A percentile compares a stretch with the other conserved stretches of the same genome.
These are phyloP conservation scores for Saccharomycopsis guyanensis DNA, from an alignment of 805 yeast genomes.

Conservation along the genomic window DNA sequence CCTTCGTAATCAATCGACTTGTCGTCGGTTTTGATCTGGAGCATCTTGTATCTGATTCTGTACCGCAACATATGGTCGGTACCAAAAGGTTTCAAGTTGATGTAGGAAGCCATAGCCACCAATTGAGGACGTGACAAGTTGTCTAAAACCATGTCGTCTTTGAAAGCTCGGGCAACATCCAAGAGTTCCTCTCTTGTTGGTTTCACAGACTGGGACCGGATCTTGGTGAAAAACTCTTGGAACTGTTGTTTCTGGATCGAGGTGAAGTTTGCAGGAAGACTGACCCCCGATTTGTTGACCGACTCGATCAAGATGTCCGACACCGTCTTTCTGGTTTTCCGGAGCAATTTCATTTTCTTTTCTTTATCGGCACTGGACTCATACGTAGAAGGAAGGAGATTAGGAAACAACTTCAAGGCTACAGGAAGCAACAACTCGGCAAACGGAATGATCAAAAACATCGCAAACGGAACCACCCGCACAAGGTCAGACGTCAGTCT, in stretches of 20 bases:
- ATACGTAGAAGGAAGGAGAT: slow-evolving; percentile 87
- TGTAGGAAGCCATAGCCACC: slow-evolving; percentile 87
- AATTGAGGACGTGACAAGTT: slow-evolving; percentile 86
- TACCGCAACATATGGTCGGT: slow-evolving; percentile 88
- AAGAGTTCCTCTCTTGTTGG: slow-evolving; percentile 66
- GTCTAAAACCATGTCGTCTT: slow-evolving; percentile 88
- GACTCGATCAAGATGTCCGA: slow-evolving; percentile 58
- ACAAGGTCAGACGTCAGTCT: slow-evolving; percentile 82
- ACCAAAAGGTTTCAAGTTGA: slow-evolving; percentile 88
- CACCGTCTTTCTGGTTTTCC: slow-evolving; percentile 58
- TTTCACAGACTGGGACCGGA: slow-evolving; percentile 52
- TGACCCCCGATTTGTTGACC: slow-evolving; percentile 60
- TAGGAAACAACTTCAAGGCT: slow-evolving; percentile 90
- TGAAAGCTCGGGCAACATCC: slow-evolving; percentile 82
- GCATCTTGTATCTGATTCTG: slow-evolving; percentile 84
- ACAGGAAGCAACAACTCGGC: slow-evolving; percentile 88
- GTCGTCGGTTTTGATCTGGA: slow-evolving; percentile 89
- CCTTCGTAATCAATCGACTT: slow-evolving; percentile 91
- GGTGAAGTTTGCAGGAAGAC: slow-evolving; percentile 51
- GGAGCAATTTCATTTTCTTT: slow-evolving; percentile 46
- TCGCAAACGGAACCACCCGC: slow-evolving; percentile 85
- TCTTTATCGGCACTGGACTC: slow-evolving; percentile 56
- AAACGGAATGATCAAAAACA: slow-evolving; percentile 86
- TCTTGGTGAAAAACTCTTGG: slow-evolving; percentile 67
- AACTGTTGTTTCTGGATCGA: slow-evolving; percentile 71